A percentile compares a stretch with the other conserved stretches of the same genome.
Conservation (phyloP, 2,329 filamentous ascomycete species). For the Erysiphe pulchra region DNA sequence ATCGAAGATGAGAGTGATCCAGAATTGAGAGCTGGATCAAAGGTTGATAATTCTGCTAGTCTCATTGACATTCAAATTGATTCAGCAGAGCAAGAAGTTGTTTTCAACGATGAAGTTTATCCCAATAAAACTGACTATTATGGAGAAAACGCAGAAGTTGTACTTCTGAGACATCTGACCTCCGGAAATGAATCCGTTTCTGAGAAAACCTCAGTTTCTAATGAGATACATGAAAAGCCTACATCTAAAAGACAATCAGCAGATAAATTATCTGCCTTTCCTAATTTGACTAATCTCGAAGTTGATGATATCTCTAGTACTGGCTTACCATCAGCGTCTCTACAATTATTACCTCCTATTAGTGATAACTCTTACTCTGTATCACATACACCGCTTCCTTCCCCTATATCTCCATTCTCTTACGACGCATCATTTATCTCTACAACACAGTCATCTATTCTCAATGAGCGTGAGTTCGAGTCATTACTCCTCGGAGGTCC, state of each 20-base stretch:
- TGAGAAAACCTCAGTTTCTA: slow-evolving; percentile 11
- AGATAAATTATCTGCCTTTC: slow-evolving; percentile 14
- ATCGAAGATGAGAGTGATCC: slow-evolving; percentile 15
- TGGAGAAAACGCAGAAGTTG: no score
- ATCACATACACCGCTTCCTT: slow-evolving; percentile 34
- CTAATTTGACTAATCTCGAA: slow-evolving; percentile 11
- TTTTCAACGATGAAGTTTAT: slow-evolving; percentile 17
- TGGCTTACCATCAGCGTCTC: slow-evolving; percentile 20
- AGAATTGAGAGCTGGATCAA: slow-evolving; percentile 18
- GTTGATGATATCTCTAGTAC: slow-evolving; percentile 22
- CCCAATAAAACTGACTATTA: slow-evolving; percentile 14
- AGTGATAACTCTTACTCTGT: slow-evolving; percentile 23
- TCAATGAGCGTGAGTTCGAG: slow-evolving; percentile 27
- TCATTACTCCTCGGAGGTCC: slow-evolving; percentile 50
- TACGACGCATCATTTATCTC: slow-evolving; percentile 49
- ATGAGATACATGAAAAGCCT: slow-evolving; percentile 17
- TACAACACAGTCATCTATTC: slow-evolving; percentile 48
- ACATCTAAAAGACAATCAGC: slow-evolving; percentile 12
- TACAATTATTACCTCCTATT: slow-evolving; percentile 21
- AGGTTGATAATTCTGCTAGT: slow-evolving; percentile 18
- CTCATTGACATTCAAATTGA: no score
- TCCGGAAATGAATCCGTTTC: slow-evolving; percentile 13
- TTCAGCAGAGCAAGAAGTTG: slow-evolving; percentile 9
- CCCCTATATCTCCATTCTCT: slow-evolving; percentile 40
- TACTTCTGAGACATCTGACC: background rate